phyloP scores from a whole-genome alignment of 495 filamentous ascomycete genomes.

The Penicillium roqueforti region DNA sequence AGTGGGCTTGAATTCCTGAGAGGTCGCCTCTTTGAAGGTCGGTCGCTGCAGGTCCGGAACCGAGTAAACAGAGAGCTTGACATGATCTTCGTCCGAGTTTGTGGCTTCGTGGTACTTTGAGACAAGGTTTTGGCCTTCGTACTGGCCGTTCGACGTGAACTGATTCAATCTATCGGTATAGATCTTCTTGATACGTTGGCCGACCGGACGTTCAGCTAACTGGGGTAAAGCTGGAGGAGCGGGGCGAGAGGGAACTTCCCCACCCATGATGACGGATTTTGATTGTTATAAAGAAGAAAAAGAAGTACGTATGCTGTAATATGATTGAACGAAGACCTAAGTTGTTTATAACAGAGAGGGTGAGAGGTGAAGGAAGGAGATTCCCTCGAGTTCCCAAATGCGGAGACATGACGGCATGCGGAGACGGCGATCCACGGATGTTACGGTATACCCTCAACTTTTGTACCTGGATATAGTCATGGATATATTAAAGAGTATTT shows the following conservation, averaged over 20 bases:
- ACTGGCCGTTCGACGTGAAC: slow-evolving; percentile 79
- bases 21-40: slow-evolving; percentile 83
- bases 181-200: slow-evolving; percentile 81
- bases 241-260: slow-evolving; percentile 35
- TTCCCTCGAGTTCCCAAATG: slow-evolving; percentile 7
- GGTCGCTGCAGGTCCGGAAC: slow-evolving; percentile 75
- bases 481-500: too few relatives aligned
- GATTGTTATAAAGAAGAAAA: not conserved
- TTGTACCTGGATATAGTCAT: not conserved
- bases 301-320: not conserved
- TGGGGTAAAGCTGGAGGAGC: slow-evolving; percentile 50
- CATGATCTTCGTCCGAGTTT: slow-evolving; percentile 64
- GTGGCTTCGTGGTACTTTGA: slow-evolving; percentile 75
- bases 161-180: slow-evolving; percentile 79
- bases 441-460: not conserved
- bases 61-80: slow-evolving; percentile 84
- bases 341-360: not conserved
- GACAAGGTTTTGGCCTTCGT: slow-evolving; percentile 69
- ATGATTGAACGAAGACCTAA: too few relatives aligned
- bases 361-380: slow-evolving; percentile 11
- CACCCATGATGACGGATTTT: slow-evolving; percentile 38
- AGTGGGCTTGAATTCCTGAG: slow-evolving; percentile 72
- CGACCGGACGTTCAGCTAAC: slow-evolving; percentile 58
- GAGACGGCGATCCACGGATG: slow-evolving; percentile 14
- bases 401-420: slow-evolving; percentile 23